Percentiles rank a stretch among this genome's conserved stretches.
These are phyloP conservation scores for Penicillium oxalicum DNA, from an alignment of 2,329 filamentous ascomycete genomes.

Conservation along the genomic window DNA sequence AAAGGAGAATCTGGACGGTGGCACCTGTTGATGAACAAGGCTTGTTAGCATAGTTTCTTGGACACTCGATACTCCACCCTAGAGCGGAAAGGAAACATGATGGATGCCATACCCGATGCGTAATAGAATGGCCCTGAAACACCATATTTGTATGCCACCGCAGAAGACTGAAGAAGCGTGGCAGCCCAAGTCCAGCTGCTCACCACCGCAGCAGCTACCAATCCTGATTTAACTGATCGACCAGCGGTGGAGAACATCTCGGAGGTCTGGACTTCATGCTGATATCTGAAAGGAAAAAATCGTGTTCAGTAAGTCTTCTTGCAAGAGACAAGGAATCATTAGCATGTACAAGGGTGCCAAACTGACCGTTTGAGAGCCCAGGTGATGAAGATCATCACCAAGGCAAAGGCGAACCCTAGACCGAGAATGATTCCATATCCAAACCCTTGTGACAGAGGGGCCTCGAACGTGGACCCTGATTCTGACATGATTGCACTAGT, in stretches of 20 bases:
- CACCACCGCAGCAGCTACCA: constrained; percentile 85
- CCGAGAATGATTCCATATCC: constrained; percentile 76
- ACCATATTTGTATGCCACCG: constrained; percentile 76
- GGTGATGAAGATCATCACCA: constrained; percentile 70
- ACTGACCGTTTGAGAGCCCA: constrained; percentile 58
- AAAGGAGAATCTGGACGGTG: constrained; percentile 80
- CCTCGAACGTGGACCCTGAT: constrained; percentile 24
- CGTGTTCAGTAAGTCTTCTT: not conserved
- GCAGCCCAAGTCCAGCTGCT: constrained; percentile 92
- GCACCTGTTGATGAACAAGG: constrained; percentile 55
- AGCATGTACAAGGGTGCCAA: too few species aligned
- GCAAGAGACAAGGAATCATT: not conserved
- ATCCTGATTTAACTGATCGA: constrained; percentile 78
- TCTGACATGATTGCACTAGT: constrained; percentile 15
- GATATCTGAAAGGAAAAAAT: constrained; percentile 44
- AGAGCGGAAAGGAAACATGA: too few species aligned
- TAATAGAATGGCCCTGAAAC: constrained; percentile 62
- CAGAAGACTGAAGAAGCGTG: constrained; percentile 69
- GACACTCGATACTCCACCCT: constrained; percentile 18
- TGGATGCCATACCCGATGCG: constrained; percentile 47
- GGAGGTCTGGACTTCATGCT: constrained; percentile 72
- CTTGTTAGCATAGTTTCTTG: constrained; percentile 35
- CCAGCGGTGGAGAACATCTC: constrained; percentile 91
- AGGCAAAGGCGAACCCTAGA: constrained; percentile 65
- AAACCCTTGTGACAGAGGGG: constrained; percentile 51